A percentile compares a stretch with the other conserved stretches of the same genome.
Conservation (phyloP, 2,329 filamentous ascomycete genomes). For the Allantophomopsis cytisporea region DNA sequence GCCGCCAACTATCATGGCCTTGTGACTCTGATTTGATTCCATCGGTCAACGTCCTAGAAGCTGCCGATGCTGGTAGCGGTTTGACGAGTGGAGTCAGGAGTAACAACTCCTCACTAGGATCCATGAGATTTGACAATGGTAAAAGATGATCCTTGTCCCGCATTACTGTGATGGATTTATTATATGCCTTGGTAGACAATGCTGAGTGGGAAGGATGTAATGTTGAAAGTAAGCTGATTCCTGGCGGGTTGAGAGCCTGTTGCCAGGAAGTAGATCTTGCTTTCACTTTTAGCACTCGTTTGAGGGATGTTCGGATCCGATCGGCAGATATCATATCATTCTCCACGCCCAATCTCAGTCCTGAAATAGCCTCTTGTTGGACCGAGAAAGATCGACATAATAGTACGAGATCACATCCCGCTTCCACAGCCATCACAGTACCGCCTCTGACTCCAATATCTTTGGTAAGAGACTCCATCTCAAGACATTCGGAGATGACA, state of each 20-base stretch:
- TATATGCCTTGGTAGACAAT: conserved; percentile 77
- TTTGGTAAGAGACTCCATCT: conserved; percentile 92
- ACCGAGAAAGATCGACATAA: conserved; percentile 79
- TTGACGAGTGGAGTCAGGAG: conserved; percentile 83
- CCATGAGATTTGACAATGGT: conserved; percentile 68
- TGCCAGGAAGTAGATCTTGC: conserved; percentile 79
- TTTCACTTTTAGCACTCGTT: conserved; percentile 70
- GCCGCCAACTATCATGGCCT: conserved; percentile 39
- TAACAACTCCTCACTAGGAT: conserved; percentile 77
- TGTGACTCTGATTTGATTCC: conserved; percentile 25
- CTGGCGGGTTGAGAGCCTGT: conserved; percentile 77
- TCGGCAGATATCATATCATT: conserved; percentile 78
- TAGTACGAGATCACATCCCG: conserved; percentile 83
- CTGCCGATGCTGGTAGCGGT: conserved; percentile 77
- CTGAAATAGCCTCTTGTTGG: conserved; percentile 83
- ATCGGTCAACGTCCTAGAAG: conserved; percentile 58
- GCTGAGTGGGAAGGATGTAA: conserved; percentile 73
- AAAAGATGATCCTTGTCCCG: conserved; percentile 77
- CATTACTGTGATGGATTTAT: conserved; percentile 85
- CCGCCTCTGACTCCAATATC: conserved; percentile 96
- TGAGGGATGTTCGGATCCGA: conserved; percentile 67
- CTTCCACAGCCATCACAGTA: conserved; percentile 94
- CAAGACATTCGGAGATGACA: conserved; percentile 86
- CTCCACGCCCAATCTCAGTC: conserved; percentile 77
- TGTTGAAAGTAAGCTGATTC: conserved; percentile 61